Percentiles rank a stretch among this genome's conserved stretches.
These are phyloP conservation scores for Neopestalotiopsis sp. DNA, from an alignment of 2,329 filamentous ascomycete species.

Conservation along the genomic window DNA sequence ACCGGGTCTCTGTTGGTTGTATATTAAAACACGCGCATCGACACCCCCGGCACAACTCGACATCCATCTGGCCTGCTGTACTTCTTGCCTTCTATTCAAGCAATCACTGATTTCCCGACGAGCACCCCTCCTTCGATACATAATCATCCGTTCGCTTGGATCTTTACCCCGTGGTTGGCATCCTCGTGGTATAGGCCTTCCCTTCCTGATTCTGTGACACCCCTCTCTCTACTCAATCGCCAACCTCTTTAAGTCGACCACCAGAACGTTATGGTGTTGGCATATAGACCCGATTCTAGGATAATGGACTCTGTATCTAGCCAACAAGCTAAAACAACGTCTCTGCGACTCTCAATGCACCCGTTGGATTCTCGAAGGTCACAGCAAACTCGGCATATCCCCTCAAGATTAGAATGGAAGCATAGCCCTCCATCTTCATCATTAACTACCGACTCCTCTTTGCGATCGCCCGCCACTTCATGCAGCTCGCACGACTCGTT, in stretches of 20 bases:
- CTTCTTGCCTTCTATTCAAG: not conserved
- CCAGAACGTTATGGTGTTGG: conserved; percentile 5
- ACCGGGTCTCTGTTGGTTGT: conserved; percentile 32
- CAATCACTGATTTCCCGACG: not conserved
- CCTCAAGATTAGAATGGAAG: conserved; percentile 6
- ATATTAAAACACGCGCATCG: conserved; percentile 33
- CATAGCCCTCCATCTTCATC: conserved; percentile 9
- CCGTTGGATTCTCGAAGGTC: not conserved
- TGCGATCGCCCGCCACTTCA: conserved; percentile 26
- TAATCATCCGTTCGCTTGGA: conserved; percentile 25
- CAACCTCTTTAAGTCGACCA: not conserved
- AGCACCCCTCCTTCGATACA: conserved; percentile 25
- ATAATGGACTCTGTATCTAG: not conserved
- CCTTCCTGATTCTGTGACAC: conserved; percentile 12
- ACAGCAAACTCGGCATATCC: not conserved
- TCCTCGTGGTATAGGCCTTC: conserved; percentile 15
- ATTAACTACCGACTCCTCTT: conserved; percentile 15
- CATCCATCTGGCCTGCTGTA: conserved; percentile 24
- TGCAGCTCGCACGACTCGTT: conserved; percentile 26
- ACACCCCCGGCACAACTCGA: conserved; percentile 9
- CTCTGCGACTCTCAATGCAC: conserved; percentile 6
- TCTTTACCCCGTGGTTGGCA: conserved; percentile 23
- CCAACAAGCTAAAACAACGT: not conserved
- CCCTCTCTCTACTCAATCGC: conserved; percentile 10
- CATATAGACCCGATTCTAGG: conserved; percentile 21